Evolutionary conservation across 371 early-diverging fungal species (phyloP), one percentile per base, ranked within the genome.

Genomic region (Rhizopus arrhizus): DNA sequence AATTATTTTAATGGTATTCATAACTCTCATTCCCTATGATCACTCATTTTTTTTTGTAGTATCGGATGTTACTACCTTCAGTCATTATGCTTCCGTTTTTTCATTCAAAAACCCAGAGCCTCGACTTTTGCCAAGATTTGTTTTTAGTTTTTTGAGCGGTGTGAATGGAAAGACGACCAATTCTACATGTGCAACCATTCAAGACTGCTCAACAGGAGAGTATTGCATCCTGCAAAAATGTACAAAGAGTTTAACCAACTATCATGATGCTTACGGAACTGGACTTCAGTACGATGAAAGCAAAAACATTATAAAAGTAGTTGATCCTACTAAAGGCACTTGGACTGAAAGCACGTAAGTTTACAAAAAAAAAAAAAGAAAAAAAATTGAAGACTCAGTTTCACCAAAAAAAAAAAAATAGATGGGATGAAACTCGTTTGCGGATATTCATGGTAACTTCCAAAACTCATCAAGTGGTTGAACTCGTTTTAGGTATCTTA

Each of bases 271-370:
- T 1, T 91, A 87, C 66, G 91, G 91, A 5, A 81, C 83, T 7
- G 93, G 93, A 4, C 61, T 93, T 32, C 69, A 78, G 12, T 83
- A 78, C 65, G 75, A 88, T 65, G 83, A 86, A 53, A 60, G 71
- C 0, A 59, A 59, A 2, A 79, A 78, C 1, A 31, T 54, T 7
- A 77, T 77, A 16, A 68, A 61, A 8, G 87, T 93, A 8, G 80
- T 78, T 6, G 88, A 91, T 69, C 67, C 85, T 4, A 75, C 76
- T 3, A 84, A 86, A 62, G 77, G 80, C 0, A 82, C 88, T 6
- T 93, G 87, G 87, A 82, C 86, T 8, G 85, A 88, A 69, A 89
- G 88, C 81, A 76, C 70, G 89, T 89, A 83, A 78, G 87, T 78
- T 41, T 31, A 12, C 3, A 4, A 45, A 45, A 45, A 7, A 45